Evolutionary conservation across 1,284 basidiomycete genomes (phyloP).

Genomic region (Boletus sp.): DNA sequence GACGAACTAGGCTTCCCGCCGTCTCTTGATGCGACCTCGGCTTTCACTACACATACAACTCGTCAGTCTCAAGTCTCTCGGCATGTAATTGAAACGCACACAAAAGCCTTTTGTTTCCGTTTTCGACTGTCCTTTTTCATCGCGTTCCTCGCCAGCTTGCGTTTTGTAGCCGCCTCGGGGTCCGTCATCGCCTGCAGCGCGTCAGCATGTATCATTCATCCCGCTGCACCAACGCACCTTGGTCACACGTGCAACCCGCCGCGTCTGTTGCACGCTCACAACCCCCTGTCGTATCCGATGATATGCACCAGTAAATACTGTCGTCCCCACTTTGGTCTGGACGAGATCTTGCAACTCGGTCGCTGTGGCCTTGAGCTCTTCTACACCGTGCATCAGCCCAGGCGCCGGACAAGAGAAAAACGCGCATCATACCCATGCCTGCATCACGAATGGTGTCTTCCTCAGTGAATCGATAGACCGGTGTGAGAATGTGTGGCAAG

Average conservation of each 20-base stretch:
- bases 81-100: constrained; percentile 59
- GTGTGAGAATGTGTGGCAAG: constrained; percentile 84
- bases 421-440: constrained; percentile 68
- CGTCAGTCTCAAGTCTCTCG: background rate
- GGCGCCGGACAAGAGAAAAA: background rate
- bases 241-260: constrained; percentile 68
- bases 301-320: constrained; percentile 80
- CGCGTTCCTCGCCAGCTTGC: constrained; percentile 68
- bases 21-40: constrained; percentile 44
- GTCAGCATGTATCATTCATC: background rate
- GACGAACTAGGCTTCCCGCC: constrained; percentile 33
- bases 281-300: constrained; percentile 78
- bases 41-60: constrained; percentile 38
- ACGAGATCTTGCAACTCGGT: constrained; percentile 89
- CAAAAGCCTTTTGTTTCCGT: constrained; percentile 65
- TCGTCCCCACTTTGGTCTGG: constrained; percentile 84
- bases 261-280: constrained; percentile 69
- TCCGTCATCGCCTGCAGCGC: constrained; percentile 58
- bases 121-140: constrained; percentile 85
- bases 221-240: constrained; percentile 48
- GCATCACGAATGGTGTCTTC: constrained; percentile 80
- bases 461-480: constrained; percentile 85
- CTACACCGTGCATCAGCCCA: constrained; percentile 43
- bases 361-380: constrained; percentile 82
- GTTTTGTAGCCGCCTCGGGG: constrained; percentile 77